phyloP scores from a whole-genome alignment of 2,329 filamentous ascomycete genomes.

The Teratosphaeria destructans region DNA sequence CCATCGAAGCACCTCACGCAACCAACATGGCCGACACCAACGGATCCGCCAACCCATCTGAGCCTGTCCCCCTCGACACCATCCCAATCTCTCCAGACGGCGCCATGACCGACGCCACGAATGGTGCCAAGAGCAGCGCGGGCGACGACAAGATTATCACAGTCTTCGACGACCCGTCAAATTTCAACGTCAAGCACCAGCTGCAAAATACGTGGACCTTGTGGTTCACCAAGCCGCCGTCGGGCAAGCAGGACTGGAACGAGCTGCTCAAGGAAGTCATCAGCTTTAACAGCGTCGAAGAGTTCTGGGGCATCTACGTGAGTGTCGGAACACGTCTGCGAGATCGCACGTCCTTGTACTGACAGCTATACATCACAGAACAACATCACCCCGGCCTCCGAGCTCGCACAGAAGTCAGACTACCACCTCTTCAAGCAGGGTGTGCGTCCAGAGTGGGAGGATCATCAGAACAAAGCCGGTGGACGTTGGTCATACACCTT shows the following conservation, averaged over 20 bases:
- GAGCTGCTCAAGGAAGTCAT: slow-evolving; percentile 97
- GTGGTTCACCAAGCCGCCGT: slow-evolving; percentile 98
- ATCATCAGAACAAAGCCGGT: slow-evolving; percentile 95
- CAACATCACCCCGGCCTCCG: slow-evolving; percentile 93
- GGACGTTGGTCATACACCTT: slow-evolving; percentile 98
- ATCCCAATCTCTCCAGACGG: slow-evolving; percentile 45
- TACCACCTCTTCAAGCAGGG: slow-evolving; percentile 99
- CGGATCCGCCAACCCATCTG: slow-evolving; percentile 10
- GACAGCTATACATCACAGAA: slow-evolving; percentile 50
- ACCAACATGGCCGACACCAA: slow-evolving; percentile 22
- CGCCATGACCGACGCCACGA: slow-evolving; percentile 35
- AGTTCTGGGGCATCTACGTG: slow-evolving; percentile 99
- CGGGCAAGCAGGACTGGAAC: slow-evolving; percentile 95
- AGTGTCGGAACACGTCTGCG: slow-evolving; percentile 28
- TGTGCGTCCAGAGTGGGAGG: slow-evolving; percentile 96
- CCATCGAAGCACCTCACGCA: neutral
- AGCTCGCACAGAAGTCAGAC: slow-evolving; percentile 93
- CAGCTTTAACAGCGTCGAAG: slow-evolving; percentile 95
- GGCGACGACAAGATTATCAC: slow-evolving; percentile 59
- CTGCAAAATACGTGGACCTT: slow-evolving; percentile 96
- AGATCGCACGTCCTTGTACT: neutral
- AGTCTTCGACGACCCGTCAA: slow-evolving; percentile 95
- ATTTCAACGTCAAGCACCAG: slow-evolving; percentile 99
- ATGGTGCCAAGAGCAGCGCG: slow-evolving; percentile 36
- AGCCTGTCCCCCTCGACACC: slow-evolving; percentile 44